Evolutionary conservation across 306 rosid genomes (phyloP).

Genomic region (Pterocarpus santalinus): DNA sequence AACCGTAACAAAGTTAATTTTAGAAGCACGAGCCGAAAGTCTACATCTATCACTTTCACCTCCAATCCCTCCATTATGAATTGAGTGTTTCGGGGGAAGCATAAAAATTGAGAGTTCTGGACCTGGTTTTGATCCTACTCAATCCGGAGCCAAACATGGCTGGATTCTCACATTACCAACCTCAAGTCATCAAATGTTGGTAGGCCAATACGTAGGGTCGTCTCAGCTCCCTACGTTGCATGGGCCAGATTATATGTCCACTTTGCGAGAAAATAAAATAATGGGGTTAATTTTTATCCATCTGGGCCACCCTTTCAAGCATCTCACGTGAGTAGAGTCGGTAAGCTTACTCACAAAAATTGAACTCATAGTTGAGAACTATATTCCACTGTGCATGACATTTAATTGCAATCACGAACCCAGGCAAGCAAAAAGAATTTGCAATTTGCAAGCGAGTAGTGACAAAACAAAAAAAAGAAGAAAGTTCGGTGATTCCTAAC

Average conservation of each 20-base stretch:
- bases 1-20: background rate
- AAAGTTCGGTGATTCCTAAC: background rate
- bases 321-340: background rate
- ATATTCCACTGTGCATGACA: background rate
- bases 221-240: background rate
- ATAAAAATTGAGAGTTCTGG: background rate
- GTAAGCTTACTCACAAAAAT: background rate
- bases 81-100: background rate
- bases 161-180: background rate
- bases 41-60: background rate
- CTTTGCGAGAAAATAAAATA: background rate
- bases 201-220: constrained; percentile 9
- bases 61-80: background rate
- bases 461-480: background rate
- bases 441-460: background rate
- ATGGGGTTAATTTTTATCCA: background rate
- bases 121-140: background rate
- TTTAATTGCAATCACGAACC: background rate
- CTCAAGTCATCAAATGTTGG: background rate
- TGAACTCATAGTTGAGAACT: background rate
- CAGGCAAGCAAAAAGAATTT: background rate
- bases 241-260: background rate
- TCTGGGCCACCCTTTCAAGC: background rate
- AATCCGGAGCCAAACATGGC: background rate
- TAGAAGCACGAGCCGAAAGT: no score